Evolutionary conservation across 371 early-diverging fungal genomes (phyloP), one percentile per base, ranked within the genome.

Genomic region (Mucor saturninus): DNA sequence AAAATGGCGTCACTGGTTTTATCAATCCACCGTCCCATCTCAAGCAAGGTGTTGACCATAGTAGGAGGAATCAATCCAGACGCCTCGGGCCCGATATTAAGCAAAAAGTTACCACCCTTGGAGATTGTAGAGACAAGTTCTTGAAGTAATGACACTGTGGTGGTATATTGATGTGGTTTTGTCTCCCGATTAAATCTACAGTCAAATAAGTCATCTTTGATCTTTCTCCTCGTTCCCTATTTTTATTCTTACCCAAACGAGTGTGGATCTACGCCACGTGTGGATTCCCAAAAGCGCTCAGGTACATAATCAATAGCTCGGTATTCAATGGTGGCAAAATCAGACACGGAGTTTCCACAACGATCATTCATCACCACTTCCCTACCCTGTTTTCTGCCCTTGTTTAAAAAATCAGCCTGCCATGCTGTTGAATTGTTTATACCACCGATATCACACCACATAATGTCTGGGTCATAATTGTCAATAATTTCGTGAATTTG

Each of bases 391-490:
- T 38, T 7, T 30, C 28, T 26, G 2, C 69, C 72, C 6, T 58
- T 9, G 26, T 75, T 75, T 28, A 73, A 69, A 38, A 60, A 76
- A 5, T 59, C 46, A 5, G 67, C 42, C n/a, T 73, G 73, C 74
- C 71, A 76, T 21, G 49, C 55, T 4, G 76, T 66, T 1, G 76
- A 73, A 39, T 76, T 76, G 40, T 76, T 73, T 48, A 73, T 67
- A 5, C 74, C 76, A 35, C 74, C 74, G 28, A 73, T 73, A 57
- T 76, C 76, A 29, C 76, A 76, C 75, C 76, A 76, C 52, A 76
- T 66, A 15, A 76, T 68, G 32, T 71, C 74, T 4, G 72, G 74
- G 4, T 66, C 56, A 37, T 58, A 69, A 1, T 69, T 15, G 2
- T 68, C 35, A 30, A 73, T 71, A 3, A 76, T 46, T 39, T 76